Evolutionary conservation across 2,329 filamentous ascomycete genomes (phyloP), one percentile per base, ranked within the genome.

Genomic region (Aspergillus sergii): DNA sequence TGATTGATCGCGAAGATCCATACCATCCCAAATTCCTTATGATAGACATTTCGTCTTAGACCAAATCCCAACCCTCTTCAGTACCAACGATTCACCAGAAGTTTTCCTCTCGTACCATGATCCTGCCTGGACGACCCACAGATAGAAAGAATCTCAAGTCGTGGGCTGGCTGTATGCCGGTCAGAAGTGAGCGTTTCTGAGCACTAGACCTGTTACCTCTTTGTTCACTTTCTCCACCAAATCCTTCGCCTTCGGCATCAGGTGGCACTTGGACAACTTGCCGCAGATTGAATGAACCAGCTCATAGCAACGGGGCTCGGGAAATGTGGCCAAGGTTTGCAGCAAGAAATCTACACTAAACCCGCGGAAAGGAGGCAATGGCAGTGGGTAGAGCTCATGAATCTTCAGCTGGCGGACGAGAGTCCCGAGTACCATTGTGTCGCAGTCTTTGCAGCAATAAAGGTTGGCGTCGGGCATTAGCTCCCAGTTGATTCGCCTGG

Each of bases 361-460:
- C 4, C 46, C 58, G 3, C 30, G 4, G 39, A 50, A 58, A 19
- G 58, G 58, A 16, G 21, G 28, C 23, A 10, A 10, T 6, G 63
- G 60, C 14, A 32, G 57, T 10, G 60, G 63, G 43, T 58, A 60
- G 21, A 65, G 48, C 21, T 26, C 12, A 23, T 26, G 54, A 5
- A 32, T 12, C 30, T 58, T 56, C 39, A 60, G 16, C 19, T 60
- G 53, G 4, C 30, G 39, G 7, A 62, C 5, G 7, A 60, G 28
- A 2, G 19, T 28, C 0, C 60, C 54, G 9, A 63, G 26, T 3
- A 60, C 41, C 60, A 63, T 34, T 1, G 26, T 19, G 30, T 60
- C 58, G 26, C 63, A 65, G 19, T 54, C 46, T 3, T 30, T 5
- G 43, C 63, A 63, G 39, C 58, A 63, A 36, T 54, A 36, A 19